Evolutionary conservation across 1,139 yeast species (phyloP), one percentile per base, ranked within the genome.

Genomic region (Magnusiomyces fungicola): DNA sequence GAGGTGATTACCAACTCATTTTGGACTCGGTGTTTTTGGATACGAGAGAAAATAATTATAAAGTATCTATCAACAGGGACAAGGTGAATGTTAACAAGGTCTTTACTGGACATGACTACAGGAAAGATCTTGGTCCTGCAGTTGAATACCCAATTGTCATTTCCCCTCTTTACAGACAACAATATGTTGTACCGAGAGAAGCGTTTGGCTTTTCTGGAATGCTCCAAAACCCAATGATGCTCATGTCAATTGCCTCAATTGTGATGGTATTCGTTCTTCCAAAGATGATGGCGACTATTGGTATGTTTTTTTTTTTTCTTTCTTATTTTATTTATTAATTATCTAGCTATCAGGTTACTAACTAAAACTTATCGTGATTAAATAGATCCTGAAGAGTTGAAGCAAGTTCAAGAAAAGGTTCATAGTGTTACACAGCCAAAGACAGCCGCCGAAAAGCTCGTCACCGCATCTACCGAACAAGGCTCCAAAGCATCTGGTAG

Each of bases 161-260:
- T 23, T 49, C 50, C 2, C 60, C 61, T 3, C 32, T 60, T 14
- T 30, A 37, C 2, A 48, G 60, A 38, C 51, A 55, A 10, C 43
- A 51, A 10, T 59, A 61, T 37, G 50, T 62, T 23, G 57, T 55
- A 21, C 56, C 57, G 22, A 56, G 71, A 7, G 67, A 65, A 29
- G 56, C 58, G 23, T 69, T 69, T 50, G 63, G 66, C 40, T 49
- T 67, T 3, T 43, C 63, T 25, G 55, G 54, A 27, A 64, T 69
- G 61, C 45, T 69, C 47, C 62, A 61, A 54, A 63, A 62, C 49
- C 72, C 72, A 12, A 67, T 67, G 64, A 68, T 69, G 56, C 54
- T 67, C 37, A 53, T 69, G 58, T 58, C 68, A 27, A 43, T 69
- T 22, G 66, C 54, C 0, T 61, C 69, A 10, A 53, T 69, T 45